These are phyloP conservation scores for Tricholoma furcatifolium DNA, from an alignment of 768 basidiomycete species.

Conservation along the genomic window DNA sequence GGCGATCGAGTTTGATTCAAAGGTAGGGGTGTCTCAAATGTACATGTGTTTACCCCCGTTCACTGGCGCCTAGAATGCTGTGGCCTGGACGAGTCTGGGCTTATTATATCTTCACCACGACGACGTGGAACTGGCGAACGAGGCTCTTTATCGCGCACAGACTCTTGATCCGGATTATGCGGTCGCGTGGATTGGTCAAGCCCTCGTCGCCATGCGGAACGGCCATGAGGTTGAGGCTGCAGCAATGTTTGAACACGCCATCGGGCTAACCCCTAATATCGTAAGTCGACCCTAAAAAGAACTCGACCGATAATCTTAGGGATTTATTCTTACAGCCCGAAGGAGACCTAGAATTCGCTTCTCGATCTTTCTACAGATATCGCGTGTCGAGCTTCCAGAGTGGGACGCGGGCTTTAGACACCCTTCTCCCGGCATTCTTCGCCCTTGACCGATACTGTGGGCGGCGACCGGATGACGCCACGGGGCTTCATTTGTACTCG, in stretches of 20 bases:
- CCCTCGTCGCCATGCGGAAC: constrained; percentile 60
- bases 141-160: constrained; percentile 86
- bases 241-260: constrained; percentile 72
- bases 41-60: constrained; percentile 1
- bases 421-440: constrained; percentile 77
- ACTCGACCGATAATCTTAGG: background rate
- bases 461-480: constrained; percentile 63
- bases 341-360: constrained; percentile 77
- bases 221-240: constrained; percentile 61
- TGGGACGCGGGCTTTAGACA: constrained; percentile 30
- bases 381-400: constrained; percentile 16
- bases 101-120: constrained; percentile 78
- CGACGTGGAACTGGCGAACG: constrained; percentile 81
- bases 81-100: constrained; percentile 86
- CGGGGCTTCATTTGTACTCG: constrained; percentile 79
- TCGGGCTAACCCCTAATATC: constrained; percentile 53
- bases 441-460: constrained; percentile 75
- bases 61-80: constrained; percentile 50
- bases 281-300: constrained; percentile 42
- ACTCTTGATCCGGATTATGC: constrained; percentile 89
- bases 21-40: constrained; percentile 45
- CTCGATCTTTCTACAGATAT: constrained; percentile 48
- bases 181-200: constrained; percentile 90
- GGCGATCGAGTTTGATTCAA: constrained; percentile 81
- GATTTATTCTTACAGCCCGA: constrained; percentile 52